phyloP scores from a whole-genome alignment of 352 stramenopile genomes.

The Globisporangium yorkense region DNA sequence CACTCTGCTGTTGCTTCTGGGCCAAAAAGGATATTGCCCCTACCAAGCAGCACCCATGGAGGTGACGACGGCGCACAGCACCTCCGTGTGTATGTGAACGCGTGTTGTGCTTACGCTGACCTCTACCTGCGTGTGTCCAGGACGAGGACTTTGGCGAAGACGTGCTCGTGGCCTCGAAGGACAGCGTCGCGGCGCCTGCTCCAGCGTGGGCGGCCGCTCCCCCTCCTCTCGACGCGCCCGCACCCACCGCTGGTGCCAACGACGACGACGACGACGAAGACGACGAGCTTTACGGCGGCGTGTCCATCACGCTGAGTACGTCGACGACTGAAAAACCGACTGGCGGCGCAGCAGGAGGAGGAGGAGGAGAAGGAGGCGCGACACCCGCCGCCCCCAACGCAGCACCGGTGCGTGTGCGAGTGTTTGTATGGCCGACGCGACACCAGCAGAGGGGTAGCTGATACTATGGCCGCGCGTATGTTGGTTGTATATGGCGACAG shows the following conservation, averaged over 20 bases:
- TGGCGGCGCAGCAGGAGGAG: background rate
- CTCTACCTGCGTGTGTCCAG: conserved; percentile 10
- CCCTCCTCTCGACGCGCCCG: background rate
- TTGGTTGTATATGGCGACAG: background rate
- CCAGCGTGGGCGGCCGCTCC: conserved; percentile 3
- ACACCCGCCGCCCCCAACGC: conserved; percentile 3
- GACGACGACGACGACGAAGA: conserved; percentile 61
- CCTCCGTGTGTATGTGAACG: background rate
- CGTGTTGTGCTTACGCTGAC: background rate
- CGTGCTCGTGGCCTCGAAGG: conserved; percentile 36
- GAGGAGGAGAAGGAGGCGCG: background rate
- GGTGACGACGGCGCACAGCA: conserved; percentile 4
- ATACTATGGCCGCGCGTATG: background rate
- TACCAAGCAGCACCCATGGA: conserved; percentile 10
- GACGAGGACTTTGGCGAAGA: conserved; percentile 82
- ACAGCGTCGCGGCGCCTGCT: conserved; percentile 12
- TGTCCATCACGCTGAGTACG: conserved; percentile 64
- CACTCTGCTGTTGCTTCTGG: too few relatives aligned
- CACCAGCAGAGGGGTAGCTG: background rate
- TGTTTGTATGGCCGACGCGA: too few relatives aligned
- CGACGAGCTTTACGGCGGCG: conserved; percentile 72
- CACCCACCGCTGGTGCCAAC: background rate
- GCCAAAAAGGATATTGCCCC: too few relatives aligned
- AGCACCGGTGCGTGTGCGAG: background rate
- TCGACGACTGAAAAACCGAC: conserved; percentile 10